phyloP scores from a whole-genome alignment of 352 stramenopile species.

The Thalassiosira delicatula region DNA sequence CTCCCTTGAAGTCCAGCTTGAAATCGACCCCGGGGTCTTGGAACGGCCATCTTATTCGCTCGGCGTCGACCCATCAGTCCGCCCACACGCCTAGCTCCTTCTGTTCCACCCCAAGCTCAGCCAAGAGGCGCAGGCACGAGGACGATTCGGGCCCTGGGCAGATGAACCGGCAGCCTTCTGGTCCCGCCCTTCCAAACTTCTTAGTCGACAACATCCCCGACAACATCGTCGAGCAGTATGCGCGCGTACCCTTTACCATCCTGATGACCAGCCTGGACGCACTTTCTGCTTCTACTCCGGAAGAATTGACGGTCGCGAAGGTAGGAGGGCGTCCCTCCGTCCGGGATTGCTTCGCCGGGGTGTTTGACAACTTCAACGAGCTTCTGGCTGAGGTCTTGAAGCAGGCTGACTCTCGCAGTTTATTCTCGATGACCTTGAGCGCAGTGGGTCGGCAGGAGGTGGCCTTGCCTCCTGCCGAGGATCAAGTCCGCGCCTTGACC shows the following conservation, averaged over 20 bases:
- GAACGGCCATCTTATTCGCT: neutral
- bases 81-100: neutral
- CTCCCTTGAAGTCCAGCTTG: neutral
- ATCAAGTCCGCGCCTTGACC: neutral
- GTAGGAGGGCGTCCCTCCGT: neutral
- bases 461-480: too few relatives aligned
- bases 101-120: neutral
- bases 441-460: neutral
- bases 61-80: neutral
- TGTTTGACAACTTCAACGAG: neutral
- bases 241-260: neutral
- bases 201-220: neutral
- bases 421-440: neutral
- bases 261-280: neutral
- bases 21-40: neutral
- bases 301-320: neutral
- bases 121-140: neutral
- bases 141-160: neutral
- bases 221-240: neutral
- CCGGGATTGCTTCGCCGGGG: neutral
- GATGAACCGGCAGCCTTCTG: too few relatives aligned
- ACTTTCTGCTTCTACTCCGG: neutral
- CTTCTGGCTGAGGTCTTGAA: neutral
- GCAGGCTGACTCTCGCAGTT: neutral
- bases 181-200: neutral